Evolutionary conservation across 2,329 filamentous ascomycete genomes (phyloP), one percentile per base, ranked within the genome.

Genomic region (Ascochyta fabae): DNA sequence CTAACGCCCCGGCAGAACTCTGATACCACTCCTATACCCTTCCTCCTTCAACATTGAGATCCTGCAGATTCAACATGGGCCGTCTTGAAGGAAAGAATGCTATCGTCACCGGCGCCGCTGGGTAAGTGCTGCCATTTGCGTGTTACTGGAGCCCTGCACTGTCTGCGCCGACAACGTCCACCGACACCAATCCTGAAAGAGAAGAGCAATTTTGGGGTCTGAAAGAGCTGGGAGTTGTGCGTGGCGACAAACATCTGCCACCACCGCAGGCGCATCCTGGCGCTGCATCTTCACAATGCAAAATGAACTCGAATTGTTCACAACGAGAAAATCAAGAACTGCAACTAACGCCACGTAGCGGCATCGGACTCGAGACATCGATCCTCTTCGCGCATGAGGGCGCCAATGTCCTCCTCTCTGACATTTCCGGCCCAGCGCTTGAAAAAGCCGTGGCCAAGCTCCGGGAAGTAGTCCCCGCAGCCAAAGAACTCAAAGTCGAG

Each of bases 381-480:
- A 93, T 97, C 65, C 89, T 96, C 56, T 96, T 97, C 72, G 89
- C 88, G 56, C 89, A 89, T 62, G 93, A 97, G 80, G 93, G 92
- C 59, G 93, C 92, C 70, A 89, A 85, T 59, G 86, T 97, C 53
- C 80, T 96, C 63, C 87, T 97, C 86, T 85, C 89, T 58, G 93
- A 97, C 72, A 91, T 96, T 66, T 94, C 91, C 4, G 84, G 82
- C 40, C 86, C 88, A 5, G 91, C 91, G 1, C 85, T 96, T 35
- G 88, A 90, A 56, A 91, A 87, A 73, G 92, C 91, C 27, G 75
- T 88, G 35, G 84, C 84, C 57, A 96, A 92, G 76, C 84, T 95
- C 36, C 86, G 89, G 72, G 83, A 90, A 72, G 80, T 92, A 15
- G 86, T 91, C 8, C 89, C 90, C 23, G 72, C 79, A 24, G 73